Evolutionary conservation across 108 stramenopile genomes (phyloP).

Genomic region (Skeletonema potamos): DNA sequence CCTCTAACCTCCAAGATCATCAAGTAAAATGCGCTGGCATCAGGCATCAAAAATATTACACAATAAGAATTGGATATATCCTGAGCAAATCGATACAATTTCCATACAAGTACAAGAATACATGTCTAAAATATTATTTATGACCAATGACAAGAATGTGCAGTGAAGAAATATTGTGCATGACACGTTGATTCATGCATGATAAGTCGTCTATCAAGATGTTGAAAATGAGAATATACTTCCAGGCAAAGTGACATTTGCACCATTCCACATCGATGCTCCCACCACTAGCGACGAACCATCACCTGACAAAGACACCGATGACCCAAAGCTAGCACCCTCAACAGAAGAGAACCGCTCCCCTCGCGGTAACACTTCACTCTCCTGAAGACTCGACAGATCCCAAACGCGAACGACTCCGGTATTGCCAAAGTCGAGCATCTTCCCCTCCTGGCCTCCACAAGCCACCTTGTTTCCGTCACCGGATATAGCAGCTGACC

Average conservation of each 20-base stretch:
- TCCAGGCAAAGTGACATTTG: neutral
- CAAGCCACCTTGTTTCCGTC: constrained; percentile 27
- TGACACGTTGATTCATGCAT: neutral
- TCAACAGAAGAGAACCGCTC: neutral
- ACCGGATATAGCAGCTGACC: constrained; percentile 24
- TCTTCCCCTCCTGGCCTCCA: constrained; percentile 6
- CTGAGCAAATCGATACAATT: too few relatives aligned
- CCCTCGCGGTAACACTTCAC: too few relatives aligned
- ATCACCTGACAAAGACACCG: neutral
- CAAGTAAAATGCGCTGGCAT: too few relatives aligned
- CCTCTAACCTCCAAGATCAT: too few relatives aligned
- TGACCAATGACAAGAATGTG: too few relatives aligned
- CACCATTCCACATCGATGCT: neutral
- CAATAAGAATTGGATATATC: too few relatives aligned
- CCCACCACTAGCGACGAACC: neutral
- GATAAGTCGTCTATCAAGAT: neutral
- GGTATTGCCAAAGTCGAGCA: too few relatives aligned
- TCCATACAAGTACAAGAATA: too few relatives aligned
- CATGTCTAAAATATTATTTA: too few relatives aligned
- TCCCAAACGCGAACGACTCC: too few relatives aligned
- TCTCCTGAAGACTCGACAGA: too few relatives aligned
- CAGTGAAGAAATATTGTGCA: neutral
- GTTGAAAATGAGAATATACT: neutral
- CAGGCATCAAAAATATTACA: too few relatives aligned
- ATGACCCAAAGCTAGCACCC: neutral